These are phyloP conservation scores for Talaromyces trachyspermus DNA, from an alignment of 495 filamentous ascomycete genomes.

Conservation along the genomic window DNA sequence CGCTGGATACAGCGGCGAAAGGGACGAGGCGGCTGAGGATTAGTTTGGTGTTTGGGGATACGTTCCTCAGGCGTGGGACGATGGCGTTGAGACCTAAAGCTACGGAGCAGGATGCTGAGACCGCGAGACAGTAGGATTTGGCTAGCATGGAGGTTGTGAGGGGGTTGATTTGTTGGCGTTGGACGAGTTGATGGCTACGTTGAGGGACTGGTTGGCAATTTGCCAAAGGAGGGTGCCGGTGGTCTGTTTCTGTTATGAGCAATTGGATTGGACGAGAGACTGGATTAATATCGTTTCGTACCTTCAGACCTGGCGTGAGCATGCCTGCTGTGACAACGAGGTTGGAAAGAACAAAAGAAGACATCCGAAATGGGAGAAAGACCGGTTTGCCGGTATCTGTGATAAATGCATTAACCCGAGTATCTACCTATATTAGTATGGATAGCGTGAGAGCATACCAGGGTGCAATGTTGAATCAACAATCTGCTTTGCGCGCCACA, in stretches of 20 bases:
- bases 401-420: not conserved
- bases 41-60: constrained; percentile 64
- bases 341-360: constrained; percentile 88
- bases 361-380: constrained; percentile 95
- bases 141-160: constrained; percentile 70
- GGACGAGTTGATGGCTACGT: constrained; percentile 93
- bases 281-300: constrained; percentile 25
- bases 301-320: constrained; percentile 78
- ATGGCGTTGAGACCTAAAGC: constrained; percentile 86
- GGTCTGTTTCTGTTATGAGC: too few relatives aligned
- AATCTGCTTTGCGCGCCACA: constrained; percentile 95
- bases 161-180: constrained; percentile 95
- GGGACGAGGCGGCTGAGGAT: constrained; percentile 80
- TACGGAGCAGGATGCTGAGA: constrained; percentile 85
- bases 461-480: constrained; percentile 94
- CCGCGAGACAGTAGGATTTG: constrained; percentile 86
- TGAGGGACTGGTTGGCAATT: constrained; percentile 92
- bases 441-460: constrained; percentile 46
- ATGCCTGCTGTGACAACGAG: constrained; percentile 95
- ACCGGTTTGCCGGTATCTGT: constrained; percentile 86
- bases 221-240: constrained; percentile 91
- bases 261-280: not conserved
- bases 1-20: constrained; percentile 88
- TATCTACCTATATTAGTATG: too few relatives aligned
- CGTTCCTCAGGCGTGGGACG: constrained; percentile 72